Base-by-base conservation (phyloP, 306 rosid genomes). In the Amphicarpaea edgeworthii region DNA sequence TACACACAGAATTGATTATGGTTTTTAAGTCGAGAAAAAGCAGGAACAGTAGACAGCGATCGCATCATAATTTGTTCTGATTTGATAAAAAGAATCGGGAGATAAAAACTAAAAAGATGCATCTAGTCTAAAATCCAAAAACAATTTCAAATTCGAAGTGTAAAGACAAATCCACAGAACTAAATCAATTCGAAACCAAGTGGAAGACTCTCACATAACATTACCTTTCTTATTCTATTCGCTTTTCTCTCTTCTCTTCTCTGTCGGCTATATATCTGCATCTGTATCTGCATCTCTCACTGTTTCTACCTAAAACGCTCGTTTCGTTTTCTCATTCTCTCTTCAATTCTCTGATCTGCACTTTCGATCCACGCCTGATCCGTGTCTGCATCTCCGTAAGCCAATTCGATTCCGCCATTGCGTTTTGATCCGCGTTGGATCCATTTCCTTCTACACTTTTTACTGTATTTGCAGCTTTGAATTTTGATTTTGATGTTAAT, bases 211-310 rank as follows among this genome's bases (percentile, higher is more conserved):
- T n/a, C n/a, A n/a, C n/a, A n/a, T n/a, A 15, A 10, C 81, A 57
- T 28, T 77, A 43, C 60, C 76, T 60, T 71, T 71, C 17, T 42
- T 20, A 64, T 65, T 65, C 34, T 65, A 19, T 21, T 42, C 26
- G 15, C 9, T 41, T 7, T 37, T 30, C 34, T 30, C 0, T 43
- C 65, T 68, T 24, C 32, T 59, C 76, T 46, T 78, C 71, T 49
- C 64, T 76, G 77, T 63, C 81, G 81, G 84, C 84, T 68, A 62
- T 75, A 40, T 81, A 68, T 67, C 75, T 59, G 72, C 74, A 67
- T 60, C 68, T 32, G 40, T 10, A 14, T 73, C 60, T 60, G 54
- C 1, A 68, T 55, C 65, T 28, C 28, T 28, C 16, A 1, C 46
- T 24, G 24, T 62, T 64, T 24, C 50, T 62, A 69, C 54, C 70